A percentile compares a stretch with the other conserved stretches of the same genome.
Evolutionary conservation across 1,139 yeast species (phyloP).

Genomic region (Scheffersomyces stambukii): DNA sequence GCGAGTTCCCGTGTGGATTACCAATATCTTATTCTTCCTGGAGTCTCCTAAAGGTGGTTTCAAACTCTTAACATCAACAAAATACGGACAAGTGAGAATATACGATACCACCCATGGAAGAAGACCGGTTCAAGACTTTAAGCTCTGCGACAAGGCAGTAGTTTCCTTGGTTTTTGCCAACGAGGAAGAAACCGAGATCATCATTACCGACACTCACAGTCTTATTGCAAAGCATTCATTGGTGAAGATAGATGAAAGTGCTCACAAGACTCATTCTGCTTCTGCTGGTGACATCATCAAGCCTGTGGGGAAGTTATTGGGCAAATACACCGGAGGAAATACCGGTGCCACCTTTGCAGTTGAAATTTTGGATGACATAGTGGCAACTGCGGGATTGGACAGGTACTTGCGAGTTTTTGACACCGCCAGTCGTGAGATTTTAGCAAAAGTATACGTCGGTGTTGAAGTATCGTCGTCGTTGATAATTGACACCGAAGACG

Average conservation of each 20-base stretch:
- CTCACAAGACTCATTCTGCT: slow-evolving; percentile 37
- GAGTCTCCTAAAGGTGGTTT: slow-evolving; percentile 21
- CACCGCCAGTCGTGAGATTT: slow-evolving; percentile 48
- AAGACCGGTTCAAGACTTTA: slow-evolving; percentile 51
- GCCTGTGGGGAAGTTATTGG: slow-evolving; percentile 37
- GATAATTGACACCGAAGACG: slow-evolving; percentile 48
- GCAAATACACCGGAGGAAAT: slow-evolving; percentile 42
- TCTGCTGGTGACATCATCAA: slow-evolving; percentile 39
- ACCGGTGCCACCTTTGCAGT: slow-evolving; percentile 43
- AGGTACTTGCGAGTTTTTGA: slow-evolving; percentile 79
- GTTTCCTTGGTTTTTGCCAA: slow-evolving; percentile 33
- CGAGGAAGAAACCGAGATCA: slow-evolving; percentile 32
- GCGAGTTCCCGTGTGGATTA: slow-evolving; percentile 67
- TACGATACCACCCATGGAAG: slow-evolving; percentile 59
- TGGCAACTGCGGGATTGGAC: slow-evolving; percentile 76
- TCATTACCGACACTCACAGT: slow-evolving; percentile 55
- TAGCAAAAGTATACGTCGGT: slow-evolving; percentile 73
- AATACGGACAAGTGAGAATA: slow-evolving; percentile 62
- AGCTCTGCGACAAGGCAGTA: slow-evolving; percentile 47
- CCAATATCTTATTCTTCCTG: slow-evolving; percentile 42
- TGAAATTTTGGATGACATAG: slow-evolving; percentile 20
- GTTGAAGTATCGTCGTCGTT: slow-evolving; percentile 61
- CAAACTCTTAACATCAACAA: slow-evolving; percentile 60
- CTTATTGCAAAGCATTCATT: slow-evolving; percentile 52
- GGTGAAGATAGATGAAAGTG: slow-evolving; percentile 33